Percentiles rank a stretch among this genome's conserved stretches.
Evolutionary conservation across 495 filamentous ascomycete species (phyloP).

Genomic region (Trypethelium eluteriae): DNA sequence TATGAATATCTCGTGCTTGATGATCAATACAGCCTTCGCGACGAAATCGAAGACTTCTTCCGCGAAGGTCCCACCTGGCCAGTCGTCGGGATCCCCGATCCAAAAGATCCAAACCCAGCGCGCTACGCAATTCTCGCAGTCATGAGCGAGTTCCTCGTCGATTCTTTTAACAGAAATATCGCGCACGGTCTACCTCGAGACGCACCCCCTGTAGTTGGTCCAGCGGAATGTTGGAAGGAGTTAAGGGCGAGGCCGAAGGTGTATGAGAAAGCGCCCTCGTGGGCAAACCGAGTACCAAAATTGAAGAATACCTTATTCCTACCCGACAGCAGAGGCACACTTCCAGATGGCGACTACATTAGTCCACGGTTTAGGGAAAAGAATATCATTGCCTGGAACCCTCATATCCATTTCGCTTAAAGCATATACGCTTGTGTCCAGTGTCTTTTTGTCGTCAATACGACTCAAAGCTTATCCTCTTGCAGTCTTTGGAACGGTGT

Average conservation of each 20-base stretch:
- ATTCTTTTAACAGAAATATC: background rate
- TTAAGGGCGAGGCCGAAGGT: background rate
- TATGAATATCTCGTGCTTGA: slow-evolving; percentile 5
- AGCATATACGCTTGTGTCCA: background rate
- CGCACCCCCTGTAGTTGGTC: background rate
- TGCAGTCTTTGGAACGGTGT: too few species aligned
- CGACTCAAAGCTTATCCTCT: too few species aligned
- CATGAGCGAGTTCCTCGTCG: background rate
- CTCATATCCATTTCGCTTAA: background rate
- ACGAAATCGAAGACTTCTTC: background rate
- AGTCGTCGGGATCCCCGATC: background rate
- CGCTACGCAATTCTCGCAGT: slow-evolving; percentile 1
- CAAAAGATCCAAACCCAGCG: background rate
- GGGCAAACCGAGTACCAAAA: background rate
- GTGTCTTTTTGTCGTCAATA: background rate
- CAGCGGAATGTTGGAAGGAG: background rate
- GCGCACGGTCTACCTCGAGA: background rate
- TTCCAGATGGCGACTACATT: background rate
- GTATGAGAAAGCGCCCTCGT: background rate
- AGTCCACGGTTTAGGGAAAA: background rate
- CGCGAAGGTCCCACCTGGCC: background rate
- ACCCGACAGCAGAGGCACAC: background rate
- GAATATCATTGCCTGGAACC: background rate
- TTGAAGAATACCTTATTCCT: background rate
- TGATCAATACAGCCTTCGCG: background rate